Base-by-base conservation (phyloP, 1,284 basidiomycete genomes). In the Anthracocystis panici-leucophaei region DNA sequence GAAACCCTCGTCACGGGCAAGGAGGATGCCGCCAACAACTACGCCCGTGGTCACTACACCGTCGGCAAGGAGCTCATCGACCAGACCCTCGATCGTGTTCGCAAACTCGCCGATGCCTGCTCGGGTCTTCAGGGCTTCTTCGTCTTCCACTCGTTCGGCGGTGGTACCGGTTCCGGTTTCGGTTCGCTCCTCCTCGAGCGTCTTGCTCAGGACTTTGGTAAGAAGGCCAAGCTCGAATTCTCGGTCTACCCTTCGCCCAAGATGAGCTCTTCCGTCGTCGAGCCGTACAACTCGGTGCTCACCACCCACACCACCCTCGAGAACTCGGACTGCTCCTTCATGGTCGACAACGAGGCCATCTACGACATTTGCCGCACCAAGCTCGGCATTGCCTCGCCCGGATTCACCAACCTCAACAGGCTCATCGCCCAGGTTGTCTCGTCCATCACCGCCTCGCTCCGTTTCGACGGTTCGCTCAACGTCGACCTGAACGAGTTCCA, bases 1-100 rank as follows among this genome's bases (percentile, higher is more conserved):
- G 97, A 99, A 89, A 97, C 95, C 73, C 91, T 99, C 89, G 93
- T 99, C 87, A 94, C 92, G 66, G 97, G 97, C 81, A 99, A 99
- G 89, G 97, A 99, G 89, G 97, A 99, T 85, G 96, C 95, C 62
- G 96, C 96, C 77, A 99, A 97, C 90, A 99, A 99, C 87, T 99
- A 57, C 73, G 81, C 91, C 92, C 81, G 93, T 94, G 77, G 74
- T 58, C 86, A 87, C 82, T 98, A 99, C 89, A 99, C 96, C 66
- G 90, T 98, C 84, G 95, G 95, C 79, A 98, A 97, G 88, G 95
- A 97, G 87, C 81, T 88, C 55, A 87, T 88, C 81, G 89, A 90
- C 86, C 87, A 91, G 59, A 95, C 96, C 65, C 93, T 98, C 90
- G 97, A 99, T 88, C 95, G 92, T 86, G 89, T 98, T 78, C 93